Conservation (phyloP, 805 yeast species). For the Candida ipomoeae region DNA sequence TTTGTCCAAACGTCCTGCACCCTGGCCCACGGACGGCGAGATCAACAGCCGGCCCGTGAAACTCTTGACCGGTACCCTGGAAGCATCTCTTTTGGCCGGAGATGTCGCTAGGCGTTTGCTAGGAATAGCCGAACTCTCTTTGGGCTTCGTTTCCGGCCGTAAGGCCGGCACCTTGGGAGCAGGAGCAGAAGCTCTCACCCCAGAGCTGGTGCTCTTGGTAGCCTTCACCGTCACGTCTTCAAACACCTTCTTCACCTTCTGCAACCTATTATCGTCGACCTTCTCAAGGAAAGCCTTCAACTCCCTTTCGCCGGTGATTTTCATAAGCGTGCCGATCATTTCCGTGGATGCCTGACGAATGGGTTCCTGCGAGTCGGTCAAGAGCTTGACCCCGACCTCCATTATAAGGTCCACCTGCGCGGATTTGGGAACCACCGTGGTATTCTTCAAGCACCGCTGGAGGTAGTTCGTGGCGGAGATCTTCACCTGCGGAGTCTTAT, state of each 20-base stretch:
- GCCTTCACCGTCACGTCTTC: slow-evolving; percentile 51
- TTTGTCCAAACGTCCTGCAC: background rate
- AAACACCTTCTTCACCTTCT: slow-evolving; percentile 58
- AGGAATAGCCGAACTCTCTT: slow-evolving; percentile 38
- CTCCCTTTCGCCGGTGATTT: slow-evolving; percentile 72
- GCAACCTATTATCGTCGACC: slow-evolving; percentile 71
- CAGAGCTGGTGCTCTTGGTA: slow-evolving; percentile 2
- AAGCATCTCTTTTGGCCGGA: slow-evolving; percentile 37
- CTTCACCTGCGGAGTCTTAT: slow-evolving; percentile 80
- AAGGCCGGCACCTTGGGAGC: slow-evolving; percentile 5
- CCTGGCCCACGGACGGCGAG: slow-evolving; percentile 16
- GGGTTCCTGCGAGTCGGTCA: slow-evolving; percentile 80
- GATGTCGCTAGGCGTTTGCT: slow-evolving; percentile 69
- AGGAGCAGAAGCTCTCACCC: slow-evolving; percentile 1
- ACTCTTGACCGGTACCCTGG: slow-evolving; percentile 30
- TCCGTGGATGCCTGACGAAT: slow-evolving; percentile 76
- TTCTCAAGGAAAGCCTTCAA: slow-evolving; percentile 56
- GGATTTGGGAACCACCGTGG: slow-evolving; percentile 46
- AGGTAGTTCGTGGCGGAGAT: slow-evolving; percentile 66
- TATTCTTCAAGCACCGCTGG: slow-evolving; percentile 54
- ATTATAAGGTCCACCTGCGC: slow-evolving; percentile 56
- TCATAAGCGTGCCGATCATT: slow-evolving; percentile 76
- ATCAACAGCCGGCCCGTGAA: slow-evolving; percentile 42
- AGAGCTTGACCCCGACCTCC: slow-evolving; percentile 54
- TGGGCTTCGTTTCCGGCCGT: slow-evolving; percentile 4